Conservation (phyloP, 768 basidiomycete species). For the Phylloporus sp. region DNA sequence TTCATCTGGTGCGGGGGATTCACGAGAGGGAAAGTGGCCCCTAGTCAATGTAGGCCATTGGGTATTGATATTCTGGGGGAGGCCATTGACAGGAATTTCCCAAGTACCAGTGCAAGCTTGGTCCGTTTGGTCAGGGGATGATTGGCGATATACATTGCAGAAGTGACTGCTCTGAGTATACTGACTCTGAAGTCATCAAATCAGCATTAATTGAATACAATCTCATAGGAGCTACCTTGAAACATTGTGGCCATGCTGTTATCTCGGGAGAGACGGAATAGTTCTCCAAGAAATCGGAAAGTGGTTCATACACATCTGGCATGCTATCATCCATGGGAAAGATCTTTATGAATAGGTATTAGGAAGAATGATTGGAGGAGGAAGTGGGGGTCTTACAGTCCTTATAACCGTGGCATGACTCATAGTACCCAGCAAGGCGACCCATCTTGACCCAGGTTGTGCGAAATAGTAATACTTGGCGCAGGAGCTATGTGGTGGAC, state of each 20-base stretch:
- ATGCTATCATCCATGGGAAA: neutral
- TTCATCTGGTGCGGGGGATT: neutral
- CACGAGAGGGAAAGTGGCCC: neutral
- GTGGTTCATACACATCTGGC: neutral
- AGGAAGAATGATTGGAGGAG: neutral
- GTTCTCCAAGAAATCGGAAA: neutral
- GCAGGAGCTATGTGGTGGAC: neutral
- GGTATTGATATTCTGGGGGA: neutral
- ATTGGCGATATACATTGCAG: neutral
- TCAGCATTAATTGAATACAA: neutral
- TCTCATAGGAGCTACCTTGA: conserved; percentile 1
- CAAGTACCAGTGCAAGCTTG: neutral
- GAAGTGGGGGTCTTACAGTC: neutral
- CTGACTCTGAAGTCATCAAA: neutral
- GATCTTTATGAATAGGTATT: neutral
- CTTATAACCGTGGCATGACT: neutral
- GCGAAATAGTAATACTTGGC: neutral
- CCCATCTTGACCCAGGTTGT: neutral
- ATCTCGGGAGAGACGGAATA: neutral
- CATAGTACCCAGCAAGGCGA: neutral
- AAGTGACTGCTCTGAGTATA: neutral
- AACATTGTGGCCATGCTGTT: neutral
- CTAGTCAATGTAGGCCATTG: neutral
- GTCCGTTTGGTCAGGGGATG: neutral
- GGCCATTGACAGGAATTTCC: neutral